Conservation (phyloP, 257 asterid species). For the Solanum sejunctum region DNA sequence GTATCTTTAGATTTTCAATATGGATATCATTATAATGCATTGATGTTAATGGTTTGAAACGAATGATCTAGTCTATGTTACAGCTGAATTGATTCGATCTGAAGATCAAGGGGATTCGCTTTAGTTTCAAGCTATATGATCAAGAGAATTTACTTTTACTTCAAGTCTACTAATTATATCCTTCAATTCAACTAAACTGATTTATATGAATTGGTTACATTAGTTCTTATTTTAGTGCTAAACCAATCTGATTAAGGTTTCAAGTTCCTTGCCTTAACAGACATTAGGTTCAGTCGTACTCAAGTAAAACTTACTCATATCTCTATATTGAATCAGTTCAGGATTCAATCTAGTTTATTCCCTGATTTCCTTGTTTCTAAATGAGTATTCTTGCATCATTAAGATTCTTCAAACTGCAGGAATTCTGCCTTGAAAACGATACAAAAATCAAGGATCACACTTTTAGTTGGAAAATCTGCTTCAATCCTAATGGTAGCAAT, state of each 20-base stretch:
- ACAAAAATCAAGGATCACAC: not conserved
- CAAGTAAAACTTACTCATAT: not conserved
- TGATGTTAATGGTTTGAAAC: not conserved
- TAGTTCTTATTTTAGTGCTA: not conserved
- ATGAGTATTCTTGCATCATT: not conserved
- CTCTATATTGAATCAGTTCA: not conserved
- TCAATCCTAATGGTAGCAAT: not conserved
- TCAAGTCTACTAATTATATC: not conserved
- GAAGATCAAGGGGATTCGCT: too few species aligned
- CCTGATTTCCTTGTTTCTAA: not conserved
- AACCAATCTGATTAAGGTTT: not conserved
- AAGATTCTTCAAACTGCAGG: not conserved
- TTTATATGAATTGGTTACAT: not conserved
- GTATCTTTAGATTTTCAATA: too few species aligned
- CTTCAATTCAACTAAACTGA: not conserved
- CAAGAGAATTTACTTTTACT: not conserved
- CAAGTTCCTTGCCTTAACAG: not conserved
- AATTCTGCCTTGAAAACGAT: not conserved
- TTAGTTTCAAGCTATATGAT: not conserved
- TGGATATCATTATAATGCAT: not conserved
- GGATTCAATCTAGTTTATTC: not conserved
- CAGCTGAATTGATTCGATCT: too few species aligned
- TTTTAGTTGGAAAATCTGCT: not conserved
- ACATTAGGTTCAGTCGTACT: not conserved
- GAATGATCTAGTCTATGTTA: not conserved